Percentiles rank a stretch among this genome's conserved stretches.
phyloP scores from a whole-genome alignment of 805 yeast genomes.

The Yamadazyma ubonensis region DNA sequence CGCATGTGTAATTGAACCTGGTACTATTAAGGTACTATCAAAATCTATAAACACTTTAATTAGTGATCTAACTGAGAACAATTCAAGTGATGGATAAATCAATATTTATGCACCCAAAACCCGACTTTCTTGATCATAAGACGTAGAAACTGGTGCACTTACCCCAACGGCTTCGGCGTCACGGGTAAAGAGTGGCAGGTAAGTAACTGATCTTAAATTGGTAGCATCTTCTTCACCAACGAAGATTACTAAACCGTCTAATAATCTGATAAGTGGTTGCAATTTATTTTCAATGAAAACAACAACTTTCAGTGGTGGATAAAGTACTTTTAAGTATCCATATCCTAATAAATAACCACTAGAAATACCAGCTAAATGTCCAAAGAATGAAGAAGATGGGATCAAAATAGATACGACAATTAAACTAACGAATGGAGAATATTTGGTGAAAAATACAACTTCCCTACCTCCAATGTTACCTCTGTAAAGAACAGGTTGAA shows the following conservation, averaged over 20 bases:
- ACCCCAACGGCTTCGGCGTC: slow-evolving; percentile 10
- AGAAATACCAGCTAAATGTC: slow-evolving; percentile 66
- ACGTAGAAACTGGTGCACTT: slow-evolving; percentile 4
- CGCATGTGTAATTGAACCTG: neutral
- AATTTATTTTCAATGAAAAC: slow-evolving; percentile 63
- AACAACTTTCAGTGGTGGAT: slow-evolving; percentile 66
- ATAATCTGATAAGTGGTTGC: slow-evolving; percentile 46
- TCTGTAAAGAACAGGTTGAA: slow-evolving; percentile 40
- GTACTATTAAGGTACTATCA: neutral
- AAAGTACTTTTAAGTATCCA: slow-evolving; percentile 55
- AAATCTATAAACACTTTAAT: neutral
- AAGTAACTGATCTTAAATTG: slow-evolving; percentile 38
- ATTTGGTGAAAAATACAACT: slow-evolving; percentile 55
- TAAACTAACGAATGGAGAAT: slow-evolving; percentile 55
- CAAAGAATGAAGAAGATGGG: slow-evolving; percentile 70
- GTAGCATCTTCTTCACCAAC: slow-evolving; percentile 61
- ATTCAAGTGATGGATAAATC: no score
- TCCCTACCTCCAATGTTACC: slow-evolving; percentile 30
- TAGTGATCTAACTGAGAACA: neutral
- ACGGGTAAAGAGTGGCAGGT: slow-evolving; percentile 24
- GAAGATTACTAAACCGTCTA: slow-evolving; percentile 56
- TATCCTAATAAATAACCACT: slow-evolving; percentile 64
- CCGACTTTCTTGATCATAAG: slow-evolving; percentile 21
- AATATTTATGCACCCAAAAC: slow-evolving; percentile 22
- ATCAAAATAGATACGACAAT: slow-evolving; percentile 49